Percentiles rank a stretch among this genome's conserved stretches.
phyloP scores from a whole-genome alignment of 2,329 filamentous ascomycete genomes.

The Nemania diffusa region DNA sequence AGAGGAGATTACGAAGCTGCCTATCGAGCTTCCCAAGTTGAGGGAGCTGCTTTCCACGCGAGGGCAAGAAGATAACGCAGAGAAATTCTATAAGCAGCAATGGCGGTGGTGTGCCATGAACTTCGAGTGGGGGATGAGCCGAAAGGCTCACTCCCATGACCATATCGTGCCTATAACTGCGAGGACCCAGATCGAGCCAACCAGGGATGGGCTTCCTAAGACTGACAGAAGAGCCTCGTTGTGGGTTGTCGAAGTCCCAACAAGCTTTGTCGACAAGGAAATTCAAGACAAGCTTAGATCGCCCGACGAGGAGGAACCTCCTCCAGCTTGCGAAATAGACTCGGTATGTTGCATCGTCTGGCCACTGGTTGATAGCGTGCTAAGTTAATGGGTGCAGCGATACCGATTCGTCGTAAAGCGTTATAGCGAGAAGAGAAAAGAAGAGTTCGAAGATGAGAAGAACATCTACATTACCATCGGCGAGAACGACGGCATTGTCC shows the following conservation, averaged over 20 bases:
- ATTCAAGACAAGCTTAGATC: constrained; percentile 16
- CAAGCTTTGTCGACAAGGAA: constrained; percentile 11
- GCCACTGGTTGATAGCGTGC: not conserved
- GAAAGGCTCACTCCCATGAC: constrained; percentile 10
- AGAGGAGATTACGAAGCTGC: constrained; percentile 14
- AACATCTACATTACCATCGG: constrained; percentile 45
- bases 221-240: constrained; percentile 24
- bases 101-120: constrained; percentile 36
- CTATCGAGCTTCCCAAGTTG: constrained; percentile 18
- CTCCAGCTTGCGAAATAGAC: not conserved
- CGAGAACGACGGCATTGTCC: constrained; percentile 44
- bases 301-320: constrained; percentile 7
- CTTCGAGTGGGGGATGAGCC: constrained; percentile 32
- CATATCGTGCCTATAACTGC: constrained; percentile 27
- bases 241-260: constrained; percentile 32
- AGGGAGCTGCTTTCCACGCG: not conserved
- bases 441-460: constrained; percentile 46
- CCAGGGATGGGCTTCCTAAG: constrained; percentile 19
- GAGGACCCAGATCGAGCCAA: constrained; percentile 23
- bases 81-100: constrained; percentile 29
- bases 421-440: constrained; percentile 17
- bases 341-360: constrained; percentile 12
- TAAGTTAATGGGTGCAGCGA: constrained; percentile 3
- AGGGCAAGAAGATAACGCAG: not conserved
- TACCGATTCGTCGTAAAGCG: constrained; percentile 32